A percentile compares a stretch with the other conserved stretches of the same genome.
Conservation (phyloP, 2,329 filamentous ascomycete species). For the Rutstroemia sp. region DNA sequence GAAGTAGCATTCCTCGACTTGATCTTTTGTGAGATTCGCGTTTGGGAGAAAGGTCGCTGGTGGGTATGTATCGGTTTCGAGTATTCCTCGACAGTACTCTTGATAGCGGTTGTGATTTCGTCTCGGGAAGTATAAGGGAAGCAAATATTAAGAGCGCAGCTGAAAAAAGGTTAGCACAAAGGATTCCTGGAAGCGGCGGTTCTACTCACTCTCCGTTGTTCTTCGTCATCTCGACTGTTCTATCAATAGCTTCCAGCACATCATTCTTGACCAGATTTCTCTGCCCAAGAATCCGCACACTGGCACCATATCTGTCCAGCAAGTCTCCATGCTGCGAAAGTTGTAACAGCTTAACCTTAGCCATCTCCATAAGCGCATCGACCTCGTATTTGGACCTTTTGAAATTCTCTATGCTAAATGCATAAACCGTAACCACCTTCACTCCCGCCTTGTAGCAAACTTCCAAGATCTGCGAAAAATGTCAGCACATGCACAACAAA, state of each 20-base stretch:
- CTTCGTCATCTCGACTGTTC: conserved; percentile 77
- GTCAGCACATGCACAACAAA: conserved; percentile 12
- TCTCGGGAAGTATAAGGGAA: conserved; percentile 96
- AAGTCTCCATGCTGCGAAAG: conserved; percentile 89
- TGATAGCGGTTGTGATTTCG: conserved; percentile 87
- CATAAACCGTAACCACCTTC: conserved; percentile 94
- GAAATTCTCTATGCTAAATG: conserved; percentile 99
- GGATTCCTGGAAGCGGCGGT: not conserved
- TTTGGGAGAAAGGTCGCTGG: conserved; percentile 75
- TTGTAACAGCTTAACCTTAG: conserved; percentile 89
- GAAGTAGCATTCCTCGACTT: conserved; percentile 52
- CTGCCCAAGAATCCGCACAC: conserved; percentile 78
- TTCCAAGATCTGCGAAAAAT: conserved; percentile 65
- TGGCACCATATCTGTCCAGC: conserved; percentile 84
- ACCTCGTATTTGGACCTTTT: conserved; percentile 96
- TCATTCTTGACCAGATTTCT: conserved; percentile 77
- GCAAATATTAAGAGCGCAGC: conserved; percentile 80
- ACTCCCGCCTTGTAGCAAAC: conserved; percentile 98
- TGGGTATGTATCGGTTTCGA: conserved; percentile 60
- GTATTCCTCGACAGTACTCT: conserved; percentile 81
- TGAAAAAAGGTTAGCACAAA: conserved; percentile 19
- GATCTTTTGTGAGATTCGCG: conserved; percentile 80
- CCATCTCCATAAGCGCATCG: conserved; percentile 94
- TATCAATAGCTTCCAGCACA: conserved; percentile 81
- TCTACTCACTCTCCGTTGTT: conserved; percentile 68